phyloP scores from a whole-genome alignment of 2,329 filamentous ascomycete genomes.

The Knufia fluminis region DNA sequence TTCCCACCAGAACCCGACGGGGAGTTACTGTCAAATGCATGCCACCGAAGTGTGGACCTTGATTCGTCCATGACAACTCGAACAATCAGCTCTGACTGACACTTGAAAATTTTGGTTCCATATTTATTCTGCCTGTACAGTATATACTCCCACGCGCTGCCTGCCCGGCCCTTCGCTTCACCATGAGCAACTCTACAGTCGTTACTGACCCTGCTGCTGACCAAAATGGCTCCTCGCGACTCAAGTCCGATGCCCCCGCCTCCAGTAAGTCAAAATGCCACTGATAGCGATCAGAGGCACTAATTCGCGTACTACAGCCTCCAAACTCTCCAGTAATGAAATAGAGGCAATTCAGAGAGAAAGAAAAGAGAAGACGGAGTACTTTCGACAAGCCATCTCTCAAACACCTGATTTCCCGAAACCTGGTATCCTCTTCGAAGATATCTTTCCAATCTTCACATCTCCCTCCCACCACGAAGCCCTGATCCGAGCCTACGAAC shows the following conservation, averaged over 20 bases:
- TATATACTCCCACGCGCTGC: constrained; percentile 9
- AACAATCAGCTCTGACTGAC: constrained; percentile 7
- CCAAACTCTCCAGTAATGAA: constrained; percentile 23
- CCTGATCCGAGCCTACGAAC: constrained; percentile 74
- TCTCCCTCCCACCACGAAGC: constrained; percentile 62
- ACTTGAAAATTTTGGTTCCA: neutral
- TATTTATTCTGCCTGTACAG: constrained; percentile 7
- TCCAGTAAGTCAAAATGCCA: constrained; percentile 16
- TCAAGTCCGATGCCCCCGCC: constrained; percentile 24
- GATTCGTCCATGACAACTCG: constrained; percentile 4
- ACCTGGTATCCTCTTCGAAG: constrained; percentile 77
- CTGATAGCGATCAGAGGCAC: neutral
- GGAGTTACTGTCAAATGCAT: neutral
- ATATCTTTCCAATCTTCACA: constrained; percentile 94
- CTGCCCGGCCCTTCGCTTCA: constrained; percentile 15
- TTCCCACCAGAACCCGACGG: constrained; percentile 6
- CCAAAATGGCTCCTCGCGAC: constrained; percentile 22
- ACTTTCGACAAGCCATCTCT: constrained; percentile 8
- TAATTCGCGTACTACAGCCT: constrained; percentile 11
- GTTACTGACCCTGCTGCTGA: constrained; percentile 7
- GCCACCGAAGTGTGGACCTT: neutral
- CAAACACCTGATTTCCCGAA: constrained; percentile 10
- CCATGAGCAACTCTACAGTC: constrained; percentile 17
- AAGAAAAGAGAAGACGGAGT: constrained; percentile 9
- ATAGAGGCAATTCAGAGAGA: constrained; percentile 17